Percentiles rank a stretch among this genome's conserved stretches.
Conservation (phyloP, 257 asterid species). For the Petunia secreta region DNA sequence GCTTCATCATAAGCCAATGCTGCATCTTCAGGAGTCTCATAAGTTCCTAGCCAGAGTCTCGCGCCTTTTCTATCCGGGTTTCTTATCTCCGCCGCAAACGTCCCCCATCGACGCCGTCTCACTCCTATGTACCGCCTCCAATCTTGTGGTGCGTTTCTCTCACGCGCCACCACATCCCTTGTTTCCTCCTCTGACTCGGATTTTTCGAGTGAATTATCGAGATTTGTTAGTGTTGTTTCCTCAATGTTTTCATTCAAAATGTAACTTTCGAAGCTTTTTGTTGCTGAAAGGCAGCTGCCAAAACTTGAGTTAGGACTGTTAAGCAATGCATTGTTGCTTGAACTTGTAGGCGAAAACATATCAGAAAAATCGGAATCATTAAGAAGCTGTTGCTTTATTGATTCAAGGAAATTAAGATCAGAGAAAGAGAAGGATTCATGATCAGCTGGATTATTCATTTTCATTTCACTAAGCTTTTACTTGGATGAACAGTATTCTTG, state of each 20-base stretch:
- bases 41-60: conserved; percentile 33
- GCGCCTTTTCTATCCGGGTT: conserved; percentile 26
- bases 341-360: neutral
- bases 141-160: neutral
- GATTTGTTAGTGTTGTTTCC: neutral
- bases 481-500: neutral
- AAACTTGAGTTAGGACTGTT: conserved; percentile 12
- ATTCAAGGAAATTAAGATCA: conserved; percentile 37
- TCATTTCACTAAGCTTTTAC: neutral
- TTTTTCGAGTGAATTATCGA: too few species aligned
- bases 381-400: conserved; percentile 38
- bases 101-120: conserved; percentile 34
- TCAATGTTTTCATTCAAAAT: neutral
- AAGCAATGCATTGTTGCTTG: neutral
- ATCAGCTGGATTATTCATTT: neutral
- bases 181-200: neutral
- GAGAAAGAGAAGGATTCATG: neutral
- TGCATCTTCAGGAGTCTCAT: conserved; percentile 31
- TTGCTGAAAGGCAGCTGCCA: conserved; percentile 30
- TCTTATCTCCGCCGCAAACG: conserved; percentile 35
- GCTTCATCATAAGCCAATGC: conserved; percentile 34
- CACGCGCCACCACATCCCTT: neutral
- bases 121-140: conserved; percentile 34
- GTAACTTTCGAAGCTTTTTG: neutral
- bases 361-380: conserved; percentile 31